phyloP scores from a whole-genome alignment of 1,284 basidiomycete genomes.

The Fomitopsis pinicola region DNA sequence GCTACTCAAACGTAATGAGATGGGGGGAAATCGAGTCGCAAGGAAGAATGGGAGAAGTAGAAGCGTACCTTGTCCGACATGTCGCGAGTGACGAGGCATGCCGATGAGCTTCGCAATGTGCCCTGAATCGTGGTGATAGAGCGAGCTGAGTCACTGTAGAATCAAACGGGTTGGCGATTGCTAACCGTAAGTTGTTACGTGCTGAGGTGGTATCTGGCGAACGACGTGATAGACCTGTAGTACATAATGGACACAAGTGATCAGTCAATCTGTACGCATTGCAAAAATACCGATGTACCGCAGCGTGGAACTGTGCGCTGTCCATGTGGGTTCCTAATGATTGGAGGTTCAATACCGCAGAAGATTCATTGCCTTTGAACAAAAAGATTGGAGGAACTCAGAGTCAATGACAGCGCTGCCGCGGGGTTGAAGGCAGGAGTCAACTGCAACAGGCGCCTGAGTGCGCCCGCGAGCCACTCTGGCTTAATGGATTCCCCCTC shows the following conservation, averaged over 20 bases:
- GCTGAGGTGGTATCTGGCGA: constrained; percentile 56
- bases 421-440: no score
- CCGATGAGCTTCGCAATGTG: constrained; percentile 82
- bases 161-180: not conserved
- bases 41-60: not conserved
- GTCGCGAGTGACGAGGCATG: constrained; percentile 78
- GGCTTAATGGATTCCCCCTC: no score
- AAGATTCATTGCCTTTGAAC: no score
- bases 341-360: no score
- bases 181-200: constrained; percentile 69
- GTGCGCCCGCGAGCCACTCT: no score
- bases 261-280: not conserved
- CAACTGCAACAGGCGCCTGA: no score
- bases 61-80: constrained; percentile 77
- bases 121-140: constrained; percentile 36
- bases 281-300: constrained; percentile 24
- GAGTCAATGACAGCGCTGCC: no score
- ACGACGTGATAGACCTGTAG: constrained; percentile 73
- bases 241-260: not conserved
- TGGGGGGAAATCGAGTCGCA: not conserved
- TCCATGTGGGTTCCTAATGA: constrained; percentile 10
- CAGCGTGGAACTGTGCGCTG: constrained; percentile 22
- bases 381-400: no score
- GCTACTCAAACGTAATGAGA: constrained; percentile 33
- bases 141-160: not conserved